These are phyloP conservation scores for Nigrospora osmanthi DNA, from an alignment of 2,329 filamentous ascomycete species.

Conservation along the genomic window DNA sequence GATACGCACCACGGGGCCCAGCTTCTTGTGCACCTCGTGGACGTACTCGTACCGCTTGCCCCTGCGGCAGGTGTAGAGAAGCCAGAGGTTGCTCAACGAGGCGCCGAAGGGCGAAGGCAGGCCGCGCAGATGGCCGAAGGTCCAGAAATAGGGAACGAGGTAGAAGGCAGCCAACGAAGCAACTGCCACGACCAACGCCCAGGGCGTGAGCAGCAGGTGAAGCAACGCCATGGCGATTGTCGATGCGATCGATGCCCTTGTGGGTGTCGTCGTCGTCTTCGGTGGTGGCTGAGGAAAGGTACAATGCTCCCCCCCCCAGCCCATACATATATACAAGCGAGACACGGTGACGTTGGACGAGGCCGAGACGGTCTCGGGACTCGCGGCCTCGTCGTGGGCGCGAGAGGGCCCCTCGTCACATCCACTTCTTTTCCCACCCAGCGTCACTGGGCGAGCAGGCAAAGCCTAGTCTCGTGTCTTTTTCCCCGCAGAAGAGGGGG, in stretches of 20 bases:
- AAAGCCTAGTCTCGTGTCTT: too few relatives aligned
- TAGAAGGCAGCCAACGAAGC: conserved; percentile 45
- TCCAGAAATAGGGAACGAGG: conserved; percentile 52
- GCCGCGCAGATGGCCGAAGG: conserved; percentile 37
- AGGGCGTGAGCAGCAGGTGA: conserved; percentile 35
- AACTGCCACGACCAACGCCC: conserved; percentile 36
- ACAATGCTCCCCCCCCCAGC: too few relatives aligned
- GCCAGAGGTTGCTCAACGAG: conserved; percentile 72
- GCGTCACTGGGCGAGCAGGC: too few relatives aligned
- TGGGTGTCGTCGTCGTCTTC: too few relatives aligned
- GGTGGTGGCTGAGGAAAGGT: too few relatives aligned
- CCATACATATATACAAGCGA: too few relatives aligned
- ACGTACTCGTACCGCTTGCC: conserved; percentile 59
- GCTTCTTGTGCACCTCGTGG: conserved; percentile 65
- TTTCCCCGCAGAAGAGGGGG: too few relatives aligned
- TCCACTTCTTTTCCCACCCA: too few relatives aligned
- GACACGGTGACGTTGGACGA: too few relatives aligned
- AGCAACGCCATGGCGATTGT: conserved; percentile 21
- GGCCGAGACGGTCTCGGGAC: too few relatives aligned
- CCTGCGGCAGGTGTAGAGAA: conserved; percentile 57
- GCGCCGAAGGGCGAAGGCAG: conserved; percentile 58
- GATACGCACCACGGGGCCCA: conserved; percentile 74
- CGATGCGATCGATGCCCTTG: background rate
- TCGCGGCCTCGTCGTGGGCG: too few relatives aligned
- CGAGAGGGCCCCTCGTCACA: too few relatives aligned